Evolutionary conservation across 169 alveolate species (phyloP).

Genomic region (Besnoitia besnoiti): DNA sequence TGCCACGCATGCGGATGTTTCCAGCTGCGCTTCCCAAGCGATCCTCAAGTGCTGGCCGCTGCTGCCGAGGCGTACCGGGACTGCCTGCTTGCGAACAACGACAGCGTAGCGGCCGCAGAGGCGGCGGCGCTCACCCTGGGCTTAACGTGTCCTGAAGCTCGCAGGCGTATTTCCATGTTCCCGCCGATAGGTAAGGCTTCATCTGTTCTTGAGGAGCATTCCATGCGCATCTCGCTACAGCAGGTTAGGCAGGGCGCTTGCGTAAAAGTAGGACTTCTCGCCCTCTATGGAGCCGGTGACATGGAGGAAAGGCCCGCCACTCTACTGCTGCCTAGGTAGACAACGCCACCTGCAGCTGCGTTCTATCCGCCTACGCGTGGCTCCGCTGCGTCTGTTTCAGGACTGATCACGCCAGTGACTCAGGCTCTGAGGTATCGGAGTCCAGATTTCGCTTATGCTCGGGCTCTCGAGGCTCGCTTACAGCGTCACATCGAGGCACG

Average conservation of each 20-base stretch:
- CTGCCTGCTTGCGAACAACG: neutral
- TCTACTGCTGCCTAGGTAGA: too few species aligned
- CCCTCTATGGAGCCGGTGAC: too few species aligned
- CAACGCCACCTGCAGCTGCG: too few species aligned
- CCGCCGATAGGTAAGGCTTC: constrained; percentile 25
- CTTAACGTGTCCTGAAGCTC: neutral
- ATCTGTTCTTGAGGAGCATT: too few species aligned
- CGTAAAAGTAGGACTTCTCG: too few species aligned
- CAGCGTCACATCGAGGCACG: constrained; percentile 24
- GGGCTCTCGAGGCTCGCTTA: neutral
- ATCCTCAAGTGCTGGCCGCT: neutral
- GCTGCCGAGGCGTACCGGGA: neutral
- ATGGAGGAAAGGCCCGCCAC: too few species aligned
- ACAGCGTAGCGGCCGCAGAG: neutral
- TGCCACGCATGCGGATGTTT: too few species aligned
- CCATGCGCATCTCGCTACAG: neutral
- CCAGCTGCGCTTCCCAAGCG: neutral
- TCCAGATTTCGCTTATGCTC: neutral
- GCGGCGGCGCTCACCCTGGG: constrained; percentile 21
- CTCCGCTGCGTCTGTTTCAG: neutral
- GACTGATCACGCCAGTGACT: neutral
- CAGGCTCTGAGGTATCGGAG: neutral
- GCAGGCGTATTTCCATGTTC: neutral
- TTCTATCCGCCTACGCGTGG: too few species aligned
- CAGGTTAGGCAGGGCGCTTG: too few species aligned